Percentiles rank a stretch among this genome's conserved stretches.
phyloP scores from a whole-genome alignment of 352 stramenopile genomes.

The Globisporangium perplexum region DNA sequence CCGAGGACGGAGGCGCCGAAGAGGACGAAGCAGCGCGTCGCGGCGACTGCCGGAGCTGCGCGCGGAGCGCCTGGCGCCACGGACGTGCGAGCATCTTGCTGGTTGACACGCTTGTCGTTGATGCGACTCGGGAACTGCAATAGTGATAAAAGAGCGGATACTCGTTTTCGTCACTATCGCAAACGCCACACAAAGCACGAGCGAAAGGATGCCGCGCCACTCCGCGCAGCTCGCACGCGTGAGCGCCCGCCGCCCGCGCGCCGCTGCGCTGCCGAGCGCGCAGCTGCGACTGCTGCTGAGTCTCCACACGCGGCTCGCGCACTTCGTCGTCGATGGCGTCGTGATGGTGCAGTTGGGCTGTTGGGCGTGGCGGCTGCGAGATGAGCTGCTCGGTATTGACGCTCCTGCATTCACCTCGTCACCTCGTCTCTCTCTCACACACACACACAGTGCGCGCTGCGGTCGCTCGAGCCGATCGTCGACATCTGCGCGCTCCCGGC shows the following conservation, averaged over 20 bases:
- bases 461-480: slow-evolving; percentile 30
- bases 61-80: neutral
- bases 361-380: too few relatives aligned
- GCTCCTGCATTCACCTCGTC: too few relatives aligned
- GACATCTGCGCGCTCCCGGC: slow-evolving; percentile 18
- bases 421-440: neutral
- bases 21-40: neutral
- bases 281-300: slow-evolving; percentile 27
- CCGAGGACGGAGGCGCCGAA: neutral
- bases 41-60: neutral
- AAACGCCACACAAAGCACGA: neutral
- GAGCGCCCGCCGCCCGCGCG: slow-evolving; percentile 24
- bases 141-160: neutral
- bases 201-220: neutral
- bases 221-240: slow-evolving; percentile 34
- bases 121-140: too few relatives aligned
- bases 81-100: neutral
- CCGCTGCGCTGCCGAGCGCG: slow-evolving; percentile 7
- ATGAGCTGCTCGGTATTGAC: too few relatives aligned
- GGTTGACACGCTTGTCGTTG: too few relatives aligned
- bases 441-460: slow-evolving; percentile 32
- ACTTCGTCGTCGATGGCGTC: slow-evolving; percentile 36
- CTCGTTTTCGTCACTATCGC: too few relatives aligned
- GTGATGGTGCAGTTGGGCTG: slow-evolving; percentile 28
- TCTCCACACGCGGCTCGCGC: slow-evolving; percentile 34